Conservation (phyloP, 1,284 basidiomycete species). For the Marasmius oreades region DNA sequence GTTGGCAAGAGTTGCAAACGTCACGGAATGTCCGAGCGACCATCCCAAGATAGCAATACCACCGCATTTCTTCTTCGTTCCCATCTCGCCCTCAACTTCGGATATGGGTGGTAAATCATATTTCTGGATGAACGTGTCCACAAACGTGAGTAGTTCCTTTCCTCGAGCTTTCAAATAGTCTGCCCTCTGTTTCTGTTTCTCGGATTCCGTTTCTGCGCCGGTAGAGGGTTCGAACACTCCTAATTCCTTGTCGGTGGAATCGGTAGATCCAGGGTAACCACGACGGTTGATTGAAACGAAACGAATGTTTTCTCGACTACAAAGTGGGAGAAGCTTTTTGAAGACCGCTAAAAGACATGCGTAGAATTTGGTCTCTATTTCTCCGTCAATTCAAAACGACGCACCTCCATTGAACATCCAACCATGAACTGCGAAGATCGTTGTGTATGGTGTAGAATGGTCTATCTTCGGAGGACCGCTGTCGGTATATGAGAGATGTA, state of each 20-base stretch:
- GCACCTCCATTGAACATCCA: neutral
- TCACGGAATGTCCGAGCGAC: slow-evolving; percentile 1
- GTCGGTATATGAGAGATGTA: neutral
- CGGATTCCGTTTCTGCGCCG: neutral
- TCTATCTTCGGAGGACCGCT: neutral
- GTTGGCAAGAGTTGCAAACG: slow-evolving; percentile 1
- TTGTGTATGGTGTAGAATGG: neutral
- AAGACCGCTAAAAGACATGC: slow-evolving; percentile 6
- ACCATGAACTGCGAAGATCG: neutral
- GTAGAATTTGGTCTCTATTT: neutral
- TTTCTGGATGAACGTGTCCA: slow-evolving; percentile 4
- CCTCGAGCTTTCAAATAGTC: neutral
- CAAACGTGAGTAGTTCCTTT: slow-evolving; percentile 4
- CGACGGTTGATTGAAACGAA: slow-evolving; percentile 17
- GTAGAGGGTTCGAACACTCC: slow-evolving; percentile 9
- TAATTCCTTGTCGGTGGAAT: slow-evolving; percentile 14
- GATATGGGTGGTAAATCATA: neutral
- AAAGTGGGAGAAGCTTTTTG: slow-evolving; percentile 6
- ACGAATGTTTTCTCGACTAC: slow-evolving; percentile 1
- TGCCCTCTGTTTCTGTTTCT: neutral
- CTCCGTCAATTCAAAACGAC: neutral
- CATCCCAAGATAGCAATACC: slow-evolving; percentile 4
- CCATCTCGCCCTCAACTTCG: neutral
- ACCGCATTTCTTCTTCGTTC: neutral
- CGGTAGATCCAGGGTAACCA: slow-evolving; percentile 18